phyloP scores from a whole-genome alignment of 1,284 basidiomycete genomes.

The Phenoliferia sp. region DNA sequence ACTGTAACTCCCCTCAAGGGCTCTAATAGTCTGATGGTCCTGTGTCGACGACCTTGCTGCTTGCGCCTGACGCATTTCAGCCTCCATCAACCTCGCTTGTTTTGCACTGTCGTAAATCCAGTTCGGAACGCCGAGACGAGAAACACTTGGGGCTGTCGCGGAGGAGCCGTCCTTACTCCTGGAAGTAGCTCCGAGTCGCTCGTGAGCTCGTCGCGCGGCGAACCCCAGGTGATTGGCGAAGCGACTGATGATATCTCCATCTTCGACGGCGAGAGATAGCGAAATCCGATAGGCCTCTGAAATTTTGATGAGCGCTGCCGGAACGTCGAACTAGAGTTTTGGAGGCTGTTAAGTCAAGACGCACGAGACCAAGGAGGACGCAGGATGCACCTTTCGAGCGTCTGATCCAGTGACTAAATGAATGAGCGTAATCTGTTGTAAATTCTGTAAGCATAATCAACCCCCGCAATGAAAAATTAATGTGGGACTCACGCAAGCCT shows the following conservation, averaged over 20 bases:
- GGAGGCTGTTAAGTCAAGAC: too few species aligned
- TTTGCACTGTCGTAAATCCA: too few species aligned
- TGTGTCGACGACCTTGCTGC: too few species aligned
- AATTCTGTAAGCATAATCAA: background rate
- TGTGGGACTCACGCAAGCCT: background rate
- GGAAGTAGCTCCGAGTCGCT: background rate
- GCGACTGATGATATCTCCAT: background rate
- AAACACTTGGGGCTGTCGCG: too few species aligned
- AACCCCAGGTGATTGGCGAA: background rate
- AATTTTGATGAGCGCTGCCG: background rate
- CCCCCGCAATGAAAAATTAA: background rate
- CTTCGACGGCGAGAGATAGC: background rate
- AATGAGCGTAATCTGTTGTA: background rate
- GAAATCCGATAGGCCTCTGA: background rate
- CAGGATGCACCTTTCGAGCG: too few species aligned
- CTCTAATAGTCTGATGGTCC: too few species aligned
- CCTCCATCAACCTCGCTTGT: too few species aligned
- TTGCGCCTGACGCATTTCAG: too few species aligned
- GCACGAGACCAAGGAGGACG: too few species aligned
- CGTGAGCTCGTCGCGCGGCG: background rate
- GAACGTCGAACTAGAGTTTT: background rate
- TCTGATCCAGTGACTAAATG: background rate
- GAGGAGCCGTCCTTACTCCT: background rate
- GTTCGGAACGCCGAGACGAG: too few species aligned
- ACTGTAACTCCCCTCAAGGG: too few species aligned